Evolutionary conservation across 495 filamentous ascomycete genomes (phyloP).

Genomic region (Lasiosphaeriaceae sp.): DNA sequence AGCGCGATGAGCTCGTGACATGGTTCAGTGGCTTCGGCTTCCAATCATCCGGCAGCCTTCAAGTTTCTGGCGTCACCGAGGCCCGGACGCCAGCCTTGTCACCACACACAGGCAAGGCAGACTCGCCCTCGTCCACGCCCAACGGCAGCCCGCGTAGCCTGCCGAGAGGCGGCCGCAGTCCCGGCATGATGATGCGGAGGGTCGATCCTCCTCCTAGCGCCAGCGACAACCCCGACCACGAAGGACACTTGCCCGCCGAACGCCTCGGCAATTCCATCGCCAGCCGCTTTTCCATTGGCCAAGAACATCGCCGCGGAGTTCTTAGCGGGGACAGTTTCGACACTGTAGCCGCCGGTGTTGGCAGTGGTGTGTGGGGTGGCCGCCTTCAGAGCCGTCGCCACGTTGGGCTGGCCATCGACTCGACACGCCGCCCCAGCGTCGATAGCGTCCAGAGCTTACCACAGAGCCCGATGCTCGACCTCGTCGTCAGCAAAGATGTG

Average conservation of each 20-base stretch:
- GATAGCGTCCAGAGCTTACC: slow-evolving; percentile 41
- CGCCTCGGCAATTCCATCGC: slow-evolving; percentile 9
- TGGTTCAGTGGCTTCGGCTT: slow-evolving; percentile 47
- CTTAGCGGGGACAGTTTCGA: not conserved
- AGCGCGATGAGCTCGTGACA: slow-evolving; percentile 35
- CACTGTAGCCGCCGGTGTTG: not conserved
- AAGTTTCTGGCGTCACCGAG: not conserved
- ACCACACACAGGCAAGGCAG: not conserved
- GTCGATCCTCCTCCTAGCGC: slow-evolving; percentile 11
- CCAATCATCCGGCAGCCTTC: slow-evolving; percentile 21
- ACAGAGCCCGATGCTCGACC: slow-evolving; percentile 49
- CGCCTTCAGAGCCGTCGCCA: slow-evolving; percentile 1
- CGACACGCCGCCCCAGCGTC: slow-evolving; percentile 13
- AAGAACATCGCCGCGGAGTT: not conserved
- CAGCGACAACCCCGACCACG: not conserved
- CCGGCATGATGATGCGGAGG: slow-evolving; percentile 3
- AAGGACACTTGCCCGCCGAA: not conserved
- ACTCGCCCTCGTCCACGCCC: slow-evolving; percentile 21
- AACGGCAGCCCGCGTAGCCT: slow-evolving; percentile 23
- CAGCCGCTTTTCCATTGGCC: slow-evolving; percentile 9
- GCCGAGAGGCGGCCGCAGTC: slow-evolving; percentile 2
- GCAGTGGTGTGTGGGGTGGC: not conserved
- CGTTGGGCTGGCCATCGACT: slow-evolving; percentile 18
- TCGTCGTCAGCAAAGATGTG: slow-evolving; percentile 34
- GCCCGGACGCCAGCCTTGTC: slow-evolving; percentile 9